Evolutionary conservation across 352 stramenopile genomes (phyloP), one percentile per base, ranked within the genome.

Genomic region (Phytophthora podocarpi): DNA sequence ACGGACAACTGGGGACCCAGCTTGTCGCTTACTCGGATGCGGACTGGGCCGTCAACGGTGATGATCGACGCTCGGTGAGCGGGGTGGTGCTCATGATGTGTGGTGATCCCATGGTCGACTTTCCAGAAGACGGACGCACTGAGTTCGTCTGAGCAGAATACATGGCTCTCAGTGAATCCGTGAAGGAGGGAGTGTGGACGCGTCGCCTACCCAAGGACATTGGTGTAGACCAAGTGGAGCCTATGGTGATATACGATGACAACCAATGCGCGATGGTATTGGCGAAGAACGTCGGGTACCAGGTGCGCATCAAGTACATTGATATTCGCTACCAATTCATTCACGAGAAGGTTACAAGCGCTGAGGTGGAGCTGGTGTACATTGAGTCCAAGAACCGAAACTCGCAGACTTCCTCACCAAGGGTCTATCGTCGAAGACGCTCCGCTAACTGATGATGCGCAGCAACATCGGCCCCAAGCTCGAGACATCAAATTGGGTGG

Each of bases 111-210:
- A 56, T 72, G 35, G 24, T 52, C 53, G 23, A 50, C 45, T 0
- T 65, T 62, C 23, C 64, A 74, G 50, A 62, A 58, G 28, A 70
- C 49, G 2, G 57, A 67, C 5, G 43, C 50, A 10, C 42, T 76
- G 1, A 73, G 58, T 27, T 59, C 52, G 20, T 58, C 62, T 26
- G 56, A 72, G 63, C 56, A 8, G 57, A 76, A 42, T 72, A 69
- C 50, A 72, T 72, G 56, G 56, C 45, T 18, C 30, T 76, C 15
- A 56, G 26, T 42, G 39, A 57, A 5, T 72, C 45, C 23, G 26
- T 59, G 1, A 59, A 76, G 31, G 67, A 64, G 15, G 39, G 35
- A 5, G 26, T 70, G 20, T 70, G 52, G 59, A 54, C 60, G 35
- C 35, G 54, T 13, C 32, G 41, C 1, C 50, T 68, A 15, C 27